These are phyloP conservation scores for Fusarium clavum DNA, from an alignment of 2,329 filamentous ascomycete genomes.

Conservation along the genomic window DNA sequence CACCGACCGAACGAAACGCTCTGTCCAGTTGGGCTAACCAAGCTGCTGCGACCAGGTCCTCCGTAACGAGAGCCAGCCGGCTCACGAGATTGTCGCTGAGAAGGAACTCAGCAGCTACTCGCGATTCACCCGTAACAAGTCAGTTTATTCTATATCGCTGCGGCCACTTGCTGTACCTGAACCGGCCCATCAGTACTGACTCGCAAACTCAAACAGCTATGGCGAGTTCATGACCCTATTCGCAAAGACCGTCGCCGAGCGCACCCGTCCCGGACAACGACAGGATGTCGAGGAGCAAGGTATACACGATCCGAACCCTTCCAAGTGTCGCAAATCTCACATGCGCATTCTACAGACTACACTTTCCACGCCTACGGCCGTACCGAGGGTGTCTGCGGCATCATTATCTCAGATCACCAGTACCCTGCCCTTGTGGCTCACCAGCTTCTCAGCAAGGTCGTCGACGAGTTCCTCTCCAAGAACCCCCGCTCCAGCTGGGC, in stretches of 20 bases:
- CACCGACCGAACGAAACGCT: conserved; percentile 41
- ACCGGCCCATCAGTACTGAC: conserved; percentile 12
- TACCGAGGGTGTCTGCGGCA: conserved; percentile 78
- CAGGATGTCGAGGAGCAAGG: conserved; percentile 88
- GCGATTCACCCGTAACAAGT: conserved; percentile 81
- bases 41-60: conserved; percentile 70
- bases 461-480: conserved; percentile 86
- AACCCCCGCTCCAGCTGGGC: conserved; percentile 78
- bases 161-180: background rate
- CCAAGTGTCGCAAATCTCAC: conserved; percentile 28
- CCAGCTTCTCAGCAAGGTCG: conserved; percentile 84
- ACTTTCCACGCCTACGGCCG: conserved; percentile 83
- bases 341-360: conserved; percentile 61
- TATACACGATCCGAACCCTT: conserved; percentile 47
- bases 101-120: conserved; percentile 83
- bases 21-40: conserved; percentile 40
- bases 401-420: conserved; percentile 81
- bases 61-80: conserved; percentile 81
- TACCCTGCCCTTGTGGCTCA: conserved; percentile 86
- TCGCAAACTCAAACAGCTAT: conserved; percentile 51
- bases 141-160: conserved; percentile 45
- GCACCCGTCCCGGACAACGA: conserved; percentile 82
- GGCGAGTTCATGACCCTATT: conserved; percentile 84
- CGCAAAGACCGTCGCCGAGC: conserved; percentile 86
- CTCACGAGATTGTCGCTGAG: conserved; percentile 80